Percentiles rank a stretch among this genome's conserved stretches.
Evolutionary conservation across 2,329 filamentous ascomycete species (phyloP).

Genomic region (Neofusicoccum umdonicola): DNA sequence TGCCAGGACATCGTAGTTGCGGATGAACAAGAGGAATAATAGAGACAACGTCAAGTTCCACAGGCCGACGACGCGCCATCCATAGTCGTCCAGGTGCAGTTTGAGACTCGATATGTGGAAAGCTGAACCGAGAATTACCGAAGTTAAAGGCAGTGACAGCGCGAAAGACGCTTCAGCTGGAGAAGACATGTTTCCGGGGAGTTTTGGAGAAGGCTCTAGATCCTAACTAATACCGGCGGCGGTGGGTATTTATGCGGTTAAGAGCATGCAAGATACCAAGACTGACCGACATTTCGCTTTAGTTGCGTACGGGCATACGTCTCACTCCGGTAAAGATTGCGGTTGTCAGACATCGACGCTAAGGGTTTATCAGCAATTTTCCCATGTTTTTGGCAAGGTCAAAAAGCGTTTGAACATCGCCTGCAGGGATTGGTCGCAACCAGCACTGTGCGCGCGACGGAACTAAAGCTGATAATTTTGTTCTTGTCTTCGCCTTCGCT

Average conservation of each 20-base stretch:
- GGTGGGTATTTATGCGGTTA: neutral
- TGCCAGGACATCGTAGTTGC: neutral
- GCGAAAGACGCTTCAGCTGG: neutral
- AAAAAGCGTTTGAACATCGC: neutral
- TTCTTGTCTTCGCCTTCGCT: neutral
- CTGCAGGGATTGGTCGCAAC: neutral
- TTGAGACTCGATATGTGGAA: neutral
- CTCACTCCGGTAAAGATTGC: neutral
- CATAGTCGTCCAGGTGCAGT: slow-evolving; percentile 4
- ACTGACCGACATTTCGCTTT: neutral
- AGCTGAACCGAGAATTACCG: neutral
- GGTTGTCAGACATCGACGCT: neutral
- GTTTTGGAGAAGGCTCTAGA: neutral
- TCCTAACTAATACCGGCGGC: neutral
- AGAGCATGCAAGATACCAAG: neutral
- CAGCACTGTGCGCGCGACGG: neutral
- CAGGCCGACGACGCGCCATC: slow-evolving; percentile 8
- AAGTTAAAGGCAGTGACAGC: neutral
- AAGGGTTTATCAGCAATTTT: no score
- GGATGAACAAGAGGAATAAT: neutral
- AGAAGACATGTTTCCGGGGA: neutral
- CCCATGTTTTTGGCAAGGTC: neutral
- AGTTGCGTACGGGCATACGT: neutral
- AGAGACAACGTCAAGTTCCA: slow-evolving; percentile 1
- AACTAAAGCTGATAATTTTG: neutral